Percentiles rank a stretch among this genome's conserved stretches.
Evolutionary conservation across 192 early-diverging fungal genomes (phyloP).

Genomic region (Gryganskiella cystojenkinii): DNA sequence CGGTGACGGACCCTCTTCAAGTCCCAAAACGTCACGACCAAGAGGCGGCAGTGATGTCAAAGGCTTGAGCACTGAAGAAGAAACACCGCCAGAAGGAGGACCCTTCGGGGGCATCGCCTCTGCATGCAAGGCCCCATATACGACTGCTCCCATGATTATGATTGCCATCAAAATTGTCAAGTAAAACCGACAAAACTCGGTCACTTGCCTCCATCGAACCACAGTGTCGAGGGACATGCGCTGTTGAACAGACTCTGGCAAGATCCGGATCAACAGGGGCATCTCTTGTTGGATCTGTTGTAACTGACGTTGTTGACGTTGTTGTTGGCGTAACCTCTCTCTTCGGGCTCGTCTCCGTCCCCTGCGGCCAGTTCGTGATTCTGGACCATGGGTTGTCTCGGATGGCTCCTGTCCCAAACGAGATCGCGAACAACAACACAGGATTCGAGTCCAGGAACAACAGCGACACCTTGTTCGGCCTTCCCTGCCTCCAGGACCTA

Average conservation of each 20-base stretch:
- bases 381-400: neutral
- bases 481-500: no score
- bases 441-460: no score
- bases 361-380: neutral
- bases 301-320: neutral
- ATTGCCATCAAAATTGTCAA: conserved; percentile 38
- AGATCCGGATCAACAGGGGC: neutral
- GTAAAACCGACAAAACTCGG: conserved; percentile 45
- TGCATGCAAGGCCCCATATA: conserved; percentile 27
- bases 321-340: conserved; percentile 18
- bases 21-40: no score
- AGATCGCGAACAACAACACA: neutral
- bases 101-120: conserved; percentile 1
- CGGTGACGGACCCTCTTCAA: no score
- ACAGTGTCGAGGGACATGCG: conserved; percentile 1
- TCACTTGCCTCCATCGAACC: conserved; percentile 15
- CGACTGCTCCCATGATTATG: conserved; percentile 33
- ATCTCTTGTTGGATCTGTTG: conserved; percentile 20
- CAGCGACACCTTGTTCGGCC: no score
- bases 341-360: conserved; percentile 14
- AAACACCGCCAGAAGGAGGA: no score
- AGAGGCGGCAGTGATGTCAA: no score
- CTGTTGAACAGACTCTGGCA: conserved; percentile 10
- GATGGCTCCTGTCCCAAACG: neutral
- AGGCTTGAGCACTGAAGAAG: no score